Conservation (phyloP, 345 rosid species). For the Moricandia moricandioides region DNA sequence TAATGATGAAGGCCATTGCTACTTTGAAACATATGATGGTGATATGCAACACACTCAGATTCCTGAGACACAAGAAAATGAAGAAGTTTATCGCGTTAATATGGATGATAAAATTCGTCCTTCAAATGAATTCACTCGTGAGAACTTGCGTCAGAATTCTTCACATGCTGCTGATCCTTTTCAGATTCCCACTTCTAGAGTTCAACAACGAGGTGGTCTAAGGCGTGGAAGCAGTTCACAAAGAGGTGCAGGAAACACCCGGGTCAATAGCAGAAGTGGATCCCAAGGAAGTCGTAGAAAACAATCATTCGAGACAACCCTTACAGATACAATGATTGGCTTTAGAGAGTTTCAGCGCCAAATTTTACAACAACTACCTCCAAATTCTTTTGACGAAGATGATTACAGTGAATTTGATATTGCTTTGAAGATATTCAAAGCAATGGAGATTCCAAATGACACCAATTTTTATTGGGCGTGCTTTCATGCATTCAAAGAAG, state of each 20-base stretch:
- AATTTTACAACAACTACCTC: not conserved
- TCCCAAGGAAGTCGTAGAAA: not conserved
- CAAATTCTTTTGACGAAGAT: not conserved
- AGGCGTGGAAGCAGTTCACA: not conserved
- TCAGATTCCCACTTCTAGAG: not conserved
- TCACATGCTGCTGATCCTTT: not conserved
- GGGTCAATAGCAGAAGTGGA: not conserved
- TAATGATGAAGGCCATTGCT: not conserved
- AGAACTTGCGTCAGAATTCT: not conserved
- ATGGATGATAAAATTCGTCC: not conserved
- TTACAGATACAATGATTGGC: not conserved
- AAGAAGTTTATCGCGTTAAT: not conserved
- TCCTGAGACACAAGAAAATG: not conserved
- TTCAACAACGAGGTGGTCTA: not conserved
- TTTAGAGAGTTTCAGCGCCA: not conserved
- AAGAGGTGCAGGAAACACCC: not conserved
- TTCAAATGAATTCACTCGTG: not conserved
- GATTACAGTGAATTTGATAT: not conserved
- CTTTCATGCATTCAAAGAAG: not conserved
- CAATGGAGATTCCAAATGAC: not conserved
- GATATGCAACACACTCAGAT: not conserved
- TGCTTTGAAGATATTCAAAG: not conserved
- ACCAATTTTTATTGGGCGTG: not conserved
- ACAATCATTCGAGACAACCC: not conserved
- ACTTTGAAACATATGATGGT: not conserved